Evolutionary conservation across 257 asterid species (phyloP), one percentile per base, ranked within the genome.

Genomic region (Cynanchum wilfordii): DNA sequence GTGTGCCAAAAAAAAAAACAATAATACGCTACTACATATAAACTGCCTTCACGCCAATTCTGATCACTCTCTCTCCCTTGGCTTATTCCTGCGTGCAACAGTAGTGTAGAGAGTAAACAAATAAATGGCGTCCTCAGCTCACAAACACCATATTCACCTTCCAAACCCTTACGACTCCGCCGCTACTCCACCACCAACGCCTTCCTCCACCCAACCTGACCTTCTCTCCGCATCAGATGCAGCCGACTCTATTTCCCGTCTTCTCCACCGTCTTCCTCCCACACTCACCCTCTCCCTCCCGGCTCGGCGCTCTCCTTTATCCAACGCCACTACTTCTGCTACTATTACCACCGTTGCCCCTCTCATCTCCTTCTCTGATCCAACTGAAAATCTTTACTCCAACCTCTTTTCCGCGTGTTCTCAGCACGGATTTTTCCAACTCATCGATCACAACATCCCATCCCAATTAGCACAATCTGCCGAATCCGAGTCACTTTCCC

Each of bases 181-280:
- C 82, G 80, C 88, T 11, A 86, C 95, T 29, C 96, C 96, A 7
- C 95, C 96, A 7, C 96, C 95, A n/a, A 85, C 95, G 62, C 93
- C 96, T 66, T 84, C 91, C 3, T 84, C 91, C 3, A 24, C 80
- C 42, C 88, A 81, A 10, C 66, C 87, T 54, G 74, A 62, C 29
- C 76, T 27, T 70, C 78, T 69, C 52, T 69, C 86, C 52, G 9
- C 85, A 24, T 71, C 86, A 0, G 84, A 74, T 11, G 49, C 84
- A 63, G 76, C 80, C 30, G 90, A 85, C 47, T 80, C 83, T 47
- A 83, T 88, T 74, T 84, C 88, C 2, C 78, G 70, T 51, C 86
- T 88, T 78, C 93, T 88, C 80, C 89, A 80, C 76, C 95, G 88
- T 75, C 90, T 87, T 73, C 87, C 93, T 2, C 88, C 92, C 30